These are phyloP conservation scores for Sherardia arvensis DNA, from an alignment of 257 asterid species.

Conservation along the genomic window DNA sequence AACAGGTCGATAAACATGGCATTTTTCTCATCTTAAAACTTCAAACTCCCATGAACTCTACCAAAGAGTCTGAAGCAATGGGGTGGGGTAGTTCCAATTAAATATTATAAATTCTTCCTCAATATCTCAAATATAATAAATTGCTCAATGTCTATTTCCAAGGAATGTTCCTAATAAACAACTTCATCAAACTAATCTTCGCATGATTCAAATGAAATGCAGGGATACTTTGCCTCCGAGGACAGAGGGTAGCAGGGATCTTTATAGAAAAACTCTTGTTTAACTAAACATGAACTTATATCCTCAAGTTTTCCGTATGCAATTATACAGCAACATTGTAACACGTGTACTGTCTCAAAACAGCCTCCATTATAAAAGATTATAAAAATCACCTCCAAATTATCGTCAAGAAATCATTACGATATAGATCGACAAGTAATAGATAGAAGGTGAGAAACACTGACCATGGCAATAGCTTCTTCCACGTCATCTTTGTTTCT, in stretches of 20 bases:
- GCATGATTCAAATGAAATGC: background rate
- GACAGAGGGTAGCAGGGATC: too few species aligned
- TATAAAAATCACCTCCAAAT: background rate
- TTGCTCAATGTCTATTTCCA: background rate
- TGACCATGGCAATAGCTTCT: constrained; percentile 88
- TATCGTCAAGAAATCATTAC: background rate
- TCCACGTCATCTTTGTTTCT: constrained; percentile 80
- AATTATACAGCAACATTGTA: background rate
- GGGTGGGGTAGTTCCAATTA: background rate
- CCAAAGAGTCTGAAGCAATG: background rate
- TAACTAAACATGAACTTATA: background rate
- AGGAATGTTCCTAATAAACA: background rate
- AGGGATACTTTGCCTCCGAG: too few species aligned
- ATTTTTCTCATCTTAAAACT: background rate
- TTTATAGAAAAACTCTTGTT: background rate
- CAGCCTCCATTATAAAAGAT: background rate
- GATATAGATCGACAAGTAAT: background rate
- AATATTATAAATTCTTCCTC: too few species aligned
- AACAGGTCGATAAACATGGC: background rate
- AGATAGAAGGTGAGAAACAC: constrained; percentile 15
- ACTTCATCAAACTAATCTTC: background rate
- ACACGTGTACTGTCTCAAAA: background rate
- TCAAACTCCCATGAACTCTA: background rate
- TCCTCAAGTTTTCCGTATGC: background rate
- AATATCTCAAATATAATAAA: background rate